phyloP scores from a whole-genome alignment of 2,329 filamentous ascomycete species.

The Sphaerostilbella broomeana region DNA sequence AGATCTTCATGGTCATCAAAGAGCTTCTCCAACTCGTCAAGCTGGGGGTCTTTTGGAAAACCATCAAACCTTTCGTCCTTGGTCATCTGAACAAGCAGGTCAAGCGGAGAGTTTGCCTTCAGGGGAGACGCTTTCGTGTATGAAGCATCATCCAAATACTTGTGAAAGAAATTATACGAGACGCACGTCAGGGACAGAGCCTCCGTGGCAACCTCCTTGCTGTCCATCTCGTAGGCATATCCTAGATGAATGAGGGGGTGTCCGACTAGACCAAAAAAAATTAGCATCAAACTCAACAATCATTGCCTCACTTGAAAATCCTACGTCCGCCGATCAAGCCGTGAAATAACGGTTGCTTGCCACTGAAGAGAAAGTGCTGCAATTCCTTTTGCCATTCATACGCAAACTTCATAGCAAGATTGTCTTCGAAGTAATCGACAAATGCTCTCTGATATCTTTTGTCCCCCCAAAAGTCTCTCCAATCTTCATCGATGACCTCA shows the following conservation, averaged over 20 bases:
- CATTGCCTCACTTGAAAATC: conserved; percentile 24
- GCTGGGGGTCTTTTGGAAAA: conserved; percentile 52
- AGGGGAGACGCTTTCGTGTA: conserved; percentile 61
- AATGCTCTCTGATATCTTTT: conserved; percentile 80
- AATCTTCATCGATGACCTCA: conserved; percentile 77
- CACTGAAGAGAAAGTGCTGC: conserved; percentile 67
- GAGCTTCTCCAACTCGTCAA: conserved; percentile 59
- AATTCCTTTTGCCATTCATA: conserved; percentile 83
- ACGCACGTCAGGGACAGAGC: conserved; percentile 63
- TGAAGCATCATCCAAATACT: conserved; percentile 63
- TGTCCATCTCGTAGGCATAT: conserved; percentile 88
- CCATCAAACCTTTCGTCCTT: conserved; percentile 64
- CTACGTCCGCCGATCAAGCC: conserved; percentile 71
- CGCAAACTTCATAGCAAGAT: conserved; percentile 61
- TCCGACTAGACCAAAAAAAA: conserved; percentile 56
- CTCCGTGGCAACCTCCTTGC: conserved; percentile 81
- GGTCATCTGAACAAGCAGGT: conserved; percentile 64
- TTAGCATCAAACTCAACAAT: conserved; percentile 15
- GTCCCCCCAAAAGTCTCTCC: conserved; percentile 77
- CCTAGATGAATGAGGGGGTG: conserved; percentile 91
- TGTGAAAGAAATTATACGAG: conserved; percentile 54
- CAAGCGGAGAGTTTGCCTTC: conserved; percentile 55
- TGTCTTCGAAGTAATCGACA: conserved; percentile 93
- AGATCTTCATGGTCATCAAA: conserved; percentile 63
- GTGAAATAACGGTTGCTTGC: conserved; percentile 72